Base-by-base conservation (phyloP, 352 stramenopile species). In the Phytophthora constricta region DNA sequence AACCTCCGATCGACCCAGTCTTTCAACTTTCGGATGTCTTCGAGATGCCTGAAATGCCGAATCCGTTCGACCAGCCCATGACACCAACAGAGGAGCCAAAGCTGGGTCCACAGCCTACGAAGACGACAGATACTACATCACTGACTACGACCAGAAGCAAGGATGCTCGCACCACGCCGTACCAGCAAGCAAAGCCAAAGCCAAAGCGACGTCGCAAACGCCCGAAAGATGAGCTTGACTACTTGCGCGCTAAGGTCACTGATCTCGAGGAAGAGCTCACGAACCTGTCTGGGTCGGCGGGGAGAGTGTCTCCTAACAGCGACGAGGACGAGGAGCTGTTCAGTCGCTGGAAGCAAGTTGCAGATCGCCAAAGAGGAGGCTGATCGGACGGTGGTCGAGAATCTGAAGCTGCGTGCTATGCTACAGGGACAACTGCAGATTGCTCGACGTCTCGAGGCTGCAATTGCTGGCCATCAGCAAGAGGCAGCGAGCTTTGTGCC, bases 141-240 rank as follows among this genome's bases (percentile, higher is more conserved):
- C 25, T 42, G 28, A 20, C 33, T 31, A 14, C 34, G 10, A 13
- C 17, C 5, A 55, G 48, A 60, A 58, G 45, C 22, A 76, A 72
- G 59, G 47, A 69, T 31, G 55, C n/a, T 19, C 60, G 61, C 11
- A 37, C 20, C 14, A 52, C 50, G 31, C 55, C 55, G 50, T 72
- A 64, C 42, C 23, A 7, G 7, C 31, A 7, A 37, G 31, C 58
- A n/a, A 72, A 68, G 41, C 22, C 61, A 2, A 70, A 70, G 34
- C 66, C 54, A 4, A 26, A 47, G 16, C 62, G 56, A 13, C 67
- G 71, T 4, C 68, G 72, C 42, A 80, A 77, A 49, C 59, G 72
- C 3, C 68, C 68, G 3, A 80, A 77, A 66, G 72, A 80, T 39
- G 72, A 80, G 26, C 68, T 80, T 10, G 64, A 80, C 31, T 77